Evolutionary conservation across 192 early-diverging fungal species (phyloP), one percentile per base, ranked within the genome.

Genomic region (Coemansia sp.): DNA sequence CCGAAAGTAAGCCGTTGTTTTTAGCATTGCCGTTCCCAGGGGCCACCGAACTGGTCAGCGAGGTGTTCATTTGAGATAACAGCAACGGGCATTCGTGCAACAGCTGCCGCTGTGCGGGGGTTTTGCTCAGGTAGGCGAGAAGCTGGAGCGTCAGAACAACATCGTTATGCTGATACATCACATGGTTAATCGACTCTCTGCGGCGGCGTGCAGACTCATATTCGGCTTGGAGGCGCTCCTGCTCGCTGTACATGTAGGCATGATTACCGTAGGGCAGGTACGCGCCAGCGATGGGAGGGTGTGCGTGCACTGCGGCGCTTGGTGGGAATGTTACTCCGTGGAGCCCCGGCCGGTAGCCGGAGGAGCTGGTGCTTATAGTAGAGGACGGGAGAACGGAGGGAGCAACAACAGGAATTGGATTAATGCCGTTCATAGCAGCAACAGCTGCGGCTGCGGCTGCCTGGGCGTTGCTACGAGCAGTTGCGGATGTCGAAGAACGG

Each of bases 121-220:
- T 95, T 75, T 98, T 98, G 58, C 89, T 92, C 11, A 98, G 87
- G 65, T 94, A 94, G 35, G 93, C 93, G 12, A 95, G 85, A 15
- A 98, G 82, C 78, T 95, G 94, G 62, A 92, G 82, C 5, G 92
- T 88, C 45, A 93, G 85, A 34, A 93, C 76, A 34, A 95, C 89
- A 56, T 97, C 92, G 64, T 94, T 92, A 60, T 89, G 88, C 63
- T 90, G 90, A 64, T 88, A 89, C 63, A 94, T 84, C 53, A 89
- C 81, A 62, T 90, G 82, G 20, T 69, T 68, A 46, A 82, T 69
- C 20, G 74, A 55, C 58, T 81, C 66, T 67, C 77, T 58, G 18
- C 71, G 72, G 15, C 71, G 75, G 20, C 65, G 74, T 5, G 73
- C 67, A 12, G 69, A 53, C 23, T 76, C 79, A 44, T 73, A 75